These are phyloP conservation scores for Thalia dealbata DNA, from an alignment of 176 grass and related monocot species.

Conservation along the genomic window DNA sequence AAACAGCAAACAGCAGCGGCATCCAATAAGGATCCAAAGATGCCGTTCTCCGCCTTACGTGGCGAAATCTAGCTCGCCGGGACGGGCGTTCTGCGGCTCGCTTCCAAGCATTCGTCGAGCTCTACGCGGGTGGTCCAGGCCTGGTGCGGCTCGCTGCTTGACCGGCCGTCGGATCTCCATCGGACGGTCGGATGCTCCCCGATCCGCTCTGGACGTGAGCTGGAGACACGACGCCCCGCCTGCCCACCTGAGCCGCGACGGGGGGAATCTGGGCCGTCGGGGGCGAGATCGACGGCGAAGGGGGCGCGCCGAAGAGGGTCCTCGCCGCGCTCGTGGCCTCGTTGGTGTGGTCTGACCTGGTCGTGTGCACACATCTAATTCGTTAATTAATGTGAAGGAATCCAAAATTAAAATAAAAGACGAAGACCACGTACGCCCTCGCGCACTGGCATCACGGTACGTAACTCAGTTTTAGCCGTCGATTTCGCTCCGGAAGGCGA, in stretches of 20 bases:
- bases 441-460: not conserved
- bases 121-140: not conserved
- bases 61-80: not conserved
- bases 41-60: not conserved
- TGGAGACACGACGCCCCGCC: not conserved
- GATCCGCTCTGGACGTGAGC: not conserved
- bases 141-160: not conserved
- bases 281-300: not conserved
- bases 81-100: not conserved
- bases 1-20: not conserved
- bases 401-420: not conserved
- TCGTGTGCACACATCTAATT: constrained; percentile 5
- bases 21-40: not conserved
- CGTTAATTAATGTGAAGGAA: not conserved
- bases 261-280: not conserved
- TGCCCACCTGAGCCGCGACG: not conserved
- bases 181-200: constrained; percentile 1
- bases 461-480: not conserved
- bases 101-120: too few relatives aligned
- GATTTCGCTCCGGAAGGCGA: not conserved
- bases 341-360: not conserved
- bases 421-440: not conserved
- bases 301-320: not conserved
- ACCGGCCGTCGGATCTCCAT: constrained; percentile 20
- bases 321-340: not conserved